Base-by-base conservation (phyloP, 352 stramenopile species). In the Phytophthora niederhauseri region DNA sequence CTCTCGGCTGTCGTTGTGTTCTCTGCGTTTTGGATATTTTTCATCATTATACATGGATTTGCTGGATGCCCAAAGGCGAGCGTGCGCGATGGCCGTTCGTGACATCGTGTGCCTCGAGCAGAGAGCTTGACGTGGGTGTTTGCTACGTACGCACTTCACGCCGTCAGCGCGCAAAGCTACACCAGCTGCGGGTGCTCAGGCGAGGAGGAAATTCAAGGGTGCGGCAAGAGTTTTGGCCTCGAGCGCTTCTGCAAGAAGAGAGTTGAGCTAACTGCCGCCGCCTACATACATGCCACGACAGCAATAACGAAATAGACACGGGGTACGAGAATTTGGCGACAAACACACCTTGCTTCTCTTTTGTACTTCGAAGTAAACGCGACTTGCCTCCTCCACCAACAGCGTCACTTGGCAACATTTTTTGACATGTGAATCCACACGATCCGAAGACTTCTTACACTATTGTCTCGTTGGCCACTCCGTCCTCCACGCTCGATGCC, bases 11-110 rank as follows among this genome's bases (percentile, higher is more conserved):
- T 78, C 68, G 63, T 78, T 73, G 64, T 79, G 54, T 75, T 78
- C 59, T 77, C 72, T 77, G 66, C 72, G 76, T 77, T 77, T 81
- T 76, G 53, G 66, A 70, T 72, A 70, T 75, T 71, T 76, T 72
- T 75, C 57, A 69, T 80, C 64, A 70, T 80, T 68, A 61, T 76
- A 71, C 70, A 73, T 81, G 61, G 52, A 77, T 73, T 76, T 72
- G 65, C 70, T 70, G 57, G 59, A 64, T 75, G 50, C 59, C 65
- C 54, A 56, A 64, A 68, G 54, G 28, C 38, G 67, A 75, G 59
- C 50, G 50, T 70, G 60, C 57, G 41, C 60, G 60, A 61, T 70
- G 48, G 59, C 64, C 30, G 49, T 64, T 65, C 41, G 58, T 62
- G 55, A 70, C 24, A 57, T 54, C 41, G 61, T 75, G 61, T 72